Evolutionary conservation across 2,329 filamentous ascomycete genomes (phyloP).

Genomic region (Pseudocercospora cruenta): DNA sequence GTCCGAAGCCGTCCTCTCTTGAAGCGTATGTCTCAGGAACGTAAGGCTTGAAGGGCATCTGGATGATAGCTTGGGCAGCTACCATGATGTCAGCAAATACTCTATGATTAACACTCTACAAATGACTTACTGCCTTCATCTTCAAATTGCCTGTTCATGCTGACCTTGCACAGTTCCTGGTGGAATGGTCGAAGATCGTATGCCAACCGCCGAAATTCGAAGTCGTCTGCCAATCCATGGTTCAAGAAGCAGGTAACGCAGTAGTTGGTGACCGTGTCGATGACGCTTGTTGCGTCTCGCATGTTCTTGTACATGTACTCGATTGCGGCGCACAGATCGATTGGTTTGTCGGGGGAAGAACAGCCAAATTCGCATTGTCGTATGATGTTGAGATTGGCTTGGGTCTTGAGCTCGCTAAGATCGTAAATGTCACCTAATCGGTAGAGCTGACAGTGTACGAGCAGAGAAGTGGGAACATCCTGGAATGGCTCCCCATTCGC

Average conservation of each 20-base stretch:
- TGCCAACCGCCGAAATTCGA: conserved; percentile 43
- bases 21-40: conserved; percentile 32
- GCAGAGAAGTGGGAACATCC: conserved; percentile 40
- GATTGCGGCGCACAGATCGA: conserved; percentile 46
- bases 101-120: background rate
- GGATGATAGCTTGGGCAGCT: conserved; percentile 38
- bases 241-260: conserved; percentile 49
- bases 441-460: conserved; percentile 47
- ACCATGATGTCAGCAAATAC: conserved; percentile 10
- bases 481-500: conserved; percentile 30
- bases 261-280: conserved; percentile 49
- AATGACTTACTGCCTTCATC: conserved; percentile 46
- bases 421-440: conserved; percentile 48
- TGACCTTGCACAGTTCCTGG: conserved; percentile 45
- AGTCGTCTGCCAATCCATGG: conserved; percentile 42
- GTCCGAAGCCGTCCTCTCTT: conserved; percentile 21
- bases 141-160: conserved; percentile 43
- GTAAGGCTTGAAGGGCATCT: conserved; percentile 34
- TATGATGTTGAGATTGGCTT: conserved; percentile 46
- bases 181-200: conserved; percentile 45
- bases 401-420: conserved; percentile 43
- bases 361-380: conserved; percentile 45
- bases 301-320: conserved; percentile 38
- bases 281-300: conserved; percentile 34
- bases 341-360: conserved; percentile 42